Conservation (phyloP, 176 grass and related monocot species). For the Alloteropsis semialata region DNA sequence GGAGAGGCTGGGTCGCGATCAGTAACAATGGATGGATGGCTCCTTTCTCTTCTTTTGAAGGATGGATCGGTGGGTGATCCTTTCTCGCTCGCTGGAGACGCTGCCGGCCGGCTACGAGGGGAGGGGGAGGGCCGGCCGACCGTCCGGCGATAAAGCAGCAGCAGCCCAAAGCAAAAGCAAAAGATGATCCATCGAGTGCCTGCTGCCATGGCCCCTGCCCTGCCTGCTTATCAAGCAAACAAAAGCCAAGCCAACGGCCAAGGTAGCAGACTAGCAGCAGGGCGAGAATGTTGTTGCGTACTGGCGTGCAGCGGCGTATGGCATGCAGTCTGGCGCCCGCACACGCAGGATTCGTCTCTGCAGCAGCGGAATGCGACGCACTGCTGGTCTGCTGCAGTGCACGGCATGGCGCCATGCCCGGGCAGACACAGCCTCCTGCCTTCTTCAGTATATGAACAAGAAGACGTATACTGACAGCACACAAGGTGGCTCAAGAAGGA, state of each 20-base stretch:
- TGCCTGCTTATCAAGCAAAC: neutral
- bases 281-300: neutral
- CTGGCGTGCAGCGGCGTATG: neutral
- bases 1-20: neutral
- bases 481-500: too few species aligned
- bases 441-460: neutral
- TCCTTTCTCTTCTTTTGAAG: slow-evolving; percentile 13
- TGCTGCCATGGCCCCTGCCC: neutral
- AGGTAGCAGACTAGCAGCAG: neutral
- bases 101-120: neutral
- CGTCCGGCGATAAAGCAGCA: neutral
- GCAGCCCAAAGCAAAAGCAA: neutral
- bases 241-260: neutral
- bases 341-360: neutral
- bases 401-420: neutral
- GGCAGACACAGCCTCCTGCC: too few species aligned
- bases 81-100: neutral
- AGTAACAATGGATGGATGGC: neutral
- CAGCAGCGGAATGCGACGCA: neutral
- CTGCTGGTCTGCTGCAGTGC: neutral
- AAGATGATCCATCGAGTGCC: slow-evolving; percentile 20
- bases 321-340: neutral
- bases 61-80: too few species aligned
- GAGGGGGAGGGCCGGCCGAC: neutral
- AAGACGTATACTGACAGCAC: neutral